Evolutionary conservation across 148 eudicot genomes (phyloP).

Genomic region (Persicaria tinctoria): DNA sequence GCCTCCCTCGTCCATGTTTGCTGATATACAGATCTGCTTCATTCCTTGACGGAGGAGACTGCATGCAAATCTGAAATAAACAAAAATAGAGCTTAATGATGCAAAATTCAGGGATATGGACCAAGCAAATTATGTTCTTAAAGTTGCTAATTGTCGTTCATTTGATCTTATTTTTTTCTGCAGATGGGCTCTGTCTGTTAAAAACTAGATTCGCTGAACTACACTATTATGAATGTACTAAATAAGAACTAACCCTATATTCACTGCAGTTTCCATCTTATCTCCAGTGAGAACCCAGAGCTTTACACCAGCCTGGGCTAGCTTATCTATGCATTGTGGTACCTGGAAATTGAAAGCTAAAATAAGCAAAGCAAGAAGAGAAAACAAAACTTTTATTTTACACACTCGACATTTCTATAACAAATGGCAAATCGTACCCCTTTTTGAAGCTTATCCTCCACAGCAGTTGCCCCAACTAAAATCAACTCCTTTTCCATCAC

Average conservation of each 20-base stretch:
- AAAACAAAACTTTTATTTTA: neutral
- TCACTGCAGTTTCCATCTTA: slow-evolving; percentile 99
- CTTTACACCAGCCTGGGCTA: slow-evolving; percentile 98
- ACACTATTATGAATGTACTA: neutral
- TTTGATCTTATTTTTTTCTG: neutral
- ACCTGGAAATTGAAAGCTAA: slow-evolving; percentile 40
- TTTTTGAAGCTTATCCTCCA: slow-evolving; percentile 88
- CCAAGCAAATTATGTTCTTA: neutral
- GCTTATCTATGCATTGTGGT: slow-evolving; percentile 94
- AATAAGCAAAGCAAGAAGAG: neutral
- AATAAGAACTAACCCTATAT: slow-evolving; percentile 65
- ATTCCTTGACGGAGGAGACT: slow-evolving; percentile 92
- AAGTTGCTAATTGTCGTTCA: neutral
- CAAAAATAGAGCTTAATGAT: neutral
- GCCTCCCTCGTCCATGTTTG: slow-evolving; percentile 25
- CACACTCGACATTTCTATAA: neutral
- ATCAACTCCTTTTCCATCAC: slow-evolving; percentile 81
- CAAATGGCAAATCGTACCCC: slow-evolving; percentile 40
- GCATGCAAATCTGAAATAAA: slow-evolving; percentile 64
- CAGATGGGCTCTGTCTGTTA: neutral
- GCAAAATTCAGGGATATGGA: slow-evolving; percentile 3
- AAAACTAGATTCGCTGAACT: neutral
- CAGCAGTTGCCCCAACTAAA: slow-evolving; percentile 95
- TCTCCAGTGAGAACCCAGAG: slow-evolving; percentile 99
- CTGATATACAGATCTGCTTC: slow-evolving; percentile 83